A percentile compares a stretch with the other conserved stretches of the same genome.
phyloP scores from a whole-genome alignment of 2,329 filamentous ascomycete genomes.

The Alternaria burnsii region DNA sequence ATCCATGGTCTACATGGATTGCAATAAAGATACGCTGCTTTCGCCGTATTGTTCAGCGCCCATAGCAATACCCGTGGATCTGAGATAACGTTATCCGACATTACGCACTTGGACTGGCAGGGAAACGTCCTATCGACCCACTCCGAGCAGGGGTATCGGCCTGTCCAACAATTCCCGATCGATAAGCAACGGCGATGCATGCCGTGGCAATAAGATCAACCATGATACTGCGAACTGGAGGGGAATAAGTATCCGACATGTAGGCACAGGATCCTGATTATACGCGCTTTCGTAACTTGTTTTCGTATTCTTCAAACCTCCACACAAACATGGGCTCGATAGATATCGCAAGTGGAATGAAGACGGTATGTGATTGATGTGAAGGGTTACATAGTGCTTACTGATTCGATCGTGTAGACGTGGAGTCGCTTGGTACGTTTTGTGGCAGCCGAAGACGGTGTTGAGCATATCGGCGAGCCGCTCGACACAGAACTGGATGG shows the following conservation, averaged over 20 bases:
- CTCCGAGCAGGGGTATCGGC: conserved; percentile 5
- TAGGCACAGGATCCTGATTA: not conserved
- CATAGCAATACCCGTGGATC: not conserved
- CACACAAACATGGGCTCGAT: conserved; percentile 6
- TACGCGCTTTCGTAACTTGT: not conserved
- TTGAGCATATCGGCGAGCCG: conserved; percentile 26
- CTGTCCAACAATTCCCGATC: not conserved
- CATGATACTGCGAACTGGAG: not conserved
- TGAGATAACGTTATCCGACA: conserved; percentile 1
- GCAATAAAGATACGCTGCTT: not conserved
- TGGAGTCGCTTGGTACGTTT: conserved; percentile 28
- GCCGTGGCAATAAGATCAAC: not conserved
- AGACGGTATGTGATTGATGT: conserved; percentile 3
- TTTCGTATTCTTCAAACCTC: not conserved
- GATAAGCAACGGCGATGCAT: not conserved
- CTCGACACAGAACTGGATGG: conserved; percentile 19
- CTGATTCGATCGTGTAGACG: not conserved
- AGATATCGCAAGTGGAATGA: not conserved
- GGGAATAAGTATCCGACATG: not conserved
- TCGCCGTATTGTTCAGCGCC: not conserved
- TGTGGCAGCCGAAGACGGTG: conserved; percentile 23
- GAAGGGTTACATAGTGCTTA: not conserved
- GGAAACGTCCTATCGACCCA: not conserved
- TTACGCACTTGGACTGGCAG: not conserved
- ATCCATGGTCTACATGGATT: not conserved